These are phyloP conservation scores for Silene noctiflora DNA, from an alignment of 179 eudicot species.

Conservation along the genomic window DNA sequence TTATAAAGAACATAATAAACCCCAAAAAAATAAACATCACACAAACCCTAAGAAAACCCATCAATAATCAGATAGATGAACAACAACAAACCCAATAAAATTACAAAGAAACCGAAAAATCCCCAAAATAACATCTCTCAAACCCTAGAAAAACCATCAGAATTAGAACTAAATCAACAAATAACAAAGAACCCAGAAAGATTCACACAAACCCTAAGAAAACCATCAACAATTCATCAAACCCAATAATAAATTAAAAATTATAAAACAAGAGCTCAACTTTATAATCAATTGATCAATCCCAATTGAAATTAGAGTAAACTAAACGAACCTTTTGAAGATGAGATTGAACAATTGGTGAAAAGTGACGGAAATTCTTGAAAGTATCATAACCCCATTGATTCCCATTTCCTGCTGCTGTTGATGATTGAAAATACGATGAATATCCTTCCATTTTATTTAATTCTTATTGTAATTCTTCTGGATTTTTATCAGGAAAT, in stretches of 20 bases:
- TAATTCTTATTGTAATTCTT: neutral
- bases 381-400: conserved; percentile 62
- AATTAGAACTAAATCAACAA: too few relatives aligned
- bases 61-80: neutral
- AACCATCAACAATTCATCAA: neutral
- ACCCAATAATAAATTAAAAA: too few relatives aligned
- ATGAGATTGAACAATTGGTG: conserved; percentile 76
- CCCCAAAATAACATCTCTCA: too few relatives aligned
- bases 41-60: neutral
- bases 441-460: conserved; percentile 55
- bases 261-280: neutral
- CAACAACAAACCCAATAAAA: neutral
- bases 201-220: too few relatives aligned
- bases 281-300: neutral
- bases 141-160: too few relatives aligned
- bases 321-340: conserved; percentile 59
- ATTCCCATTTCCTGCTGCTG: conserved; percentile 33
- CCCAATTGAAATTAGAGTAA: neutral
- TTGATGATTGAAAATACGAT: conserved; percentile 53
- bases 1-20: neutral
- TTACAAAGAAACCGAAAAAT: too few relatives aligned
- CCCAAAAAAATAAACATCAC: neutral
- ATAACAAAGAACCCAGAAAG: too few relatives aligned
- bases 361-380: conserved; percentile 75
- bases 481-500: neutral